Conservation (phyloP, 768 basidiomycete genomes). For the Harrya chromipes region DNA sequence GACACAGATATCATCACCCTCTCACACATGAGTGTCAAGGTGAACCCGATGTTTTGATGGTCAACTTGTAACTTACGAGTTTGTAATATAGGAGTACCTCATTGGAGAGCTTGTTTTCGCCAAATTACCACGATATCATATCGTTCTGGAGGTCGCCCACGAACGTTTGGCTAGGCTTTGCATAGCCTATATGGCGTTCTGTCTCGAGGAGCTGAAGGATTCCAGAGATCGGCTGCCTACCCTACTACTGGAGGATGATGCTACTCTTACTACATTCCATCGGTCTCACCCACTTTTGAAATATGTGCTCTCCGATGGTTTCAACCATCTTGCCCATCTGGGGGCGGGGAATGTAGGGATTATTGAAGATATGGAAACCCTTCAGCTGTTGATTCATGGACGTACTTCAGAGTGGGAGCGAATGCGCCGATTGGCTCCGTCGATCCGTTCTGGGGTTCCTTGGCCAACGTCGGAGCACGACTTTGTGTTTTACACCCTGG, state of each 20-base stretch:
- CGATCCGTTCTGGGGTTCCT: neutral
- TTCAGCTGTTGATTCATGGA: neutral
- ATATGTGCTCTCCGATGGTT: conserved; percentile 11
- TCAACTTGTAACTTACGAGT: neutral
- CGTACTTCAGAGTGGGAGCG: neutral
- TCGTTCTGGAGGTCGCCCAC: conserved; percentile 8
- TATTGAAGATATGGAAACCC: neutral
- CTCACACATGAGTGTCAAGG: conserved; percentile 19
- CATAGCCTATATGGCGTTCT: conserved; percentile 7
- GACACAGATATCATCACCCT: conserved; percentile 9
- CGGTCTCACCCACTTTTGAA: neutral
- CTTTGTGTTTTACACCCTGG: conserved; percentile 2
- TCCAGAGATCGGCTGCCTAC: neutral
- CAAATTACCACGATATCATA: conserved; percentile 2
- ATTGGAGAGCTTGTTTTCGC: neutral
- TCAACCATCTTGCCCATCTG: conserved; percentile 6
- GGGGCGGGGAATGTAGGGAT: neutral
- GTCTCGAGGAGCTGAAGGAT: conserved; percentile 6
- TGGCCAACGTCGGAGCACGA: conserved; percentile 8
- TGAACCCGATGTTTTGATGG: neutral
- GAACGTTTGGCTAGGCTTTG: conserved; percentile 5
- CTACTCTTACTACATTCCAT: neutral
- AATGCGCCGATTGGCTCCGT: neutral
- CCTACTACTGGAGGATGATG: neutral
- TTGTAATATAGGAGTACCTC: conserved; percentile 10